Percentiles rank a stretch among this genome's conserved stretches.
Conservation (phyloP, 2,329 filamentous ascomycete species). For the Phoma sp. region DNA sequence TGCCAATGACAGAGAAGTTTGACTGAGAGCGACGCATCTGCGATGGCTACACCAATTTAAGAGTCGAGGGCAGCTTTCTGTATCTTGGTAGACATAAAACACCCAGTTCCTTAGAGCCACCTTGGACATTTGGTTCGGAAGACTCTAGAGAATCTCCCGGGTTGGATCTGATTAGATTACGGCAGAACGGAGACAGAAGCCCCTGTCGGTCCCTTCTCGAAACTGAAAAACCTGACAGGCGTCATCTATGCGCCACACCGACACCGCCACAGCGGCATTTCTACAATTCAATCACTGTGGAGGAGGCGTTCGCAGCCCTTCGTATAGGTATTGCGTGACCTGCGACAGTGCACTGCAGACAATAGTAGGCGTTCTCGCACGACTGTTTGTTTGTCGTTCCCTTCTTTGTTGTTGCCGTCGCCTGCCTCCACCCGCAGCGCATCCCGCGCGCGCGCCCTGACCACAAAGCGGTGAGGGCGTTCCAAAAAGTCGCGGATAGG, state of each 20-base stretch:
- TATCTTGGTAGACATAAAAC: neutral
- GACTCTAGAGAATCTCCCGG: neutral
- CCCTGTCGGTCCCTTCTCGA: slow-evolving; percentile 1
- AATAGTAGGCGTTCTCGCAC: slow-evolving; percentile 1
- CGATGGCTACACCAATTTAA: too few species aligned
- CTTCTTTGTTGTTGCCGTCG: slow-evolving; percentile 6
- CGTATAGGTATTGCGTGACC: neutral
- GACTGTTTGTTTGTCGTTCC: too few species aligned
- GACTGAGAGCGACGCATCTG: neutral
- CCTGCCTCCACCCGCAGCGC: slow-evolving; percentile 1
- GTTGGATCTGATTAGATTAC: neutral
- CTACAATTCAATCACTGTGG: neutral
- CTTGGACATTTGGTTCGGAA: neutral
- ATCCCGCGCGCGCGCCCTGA: slow-evolving; percentile 17
- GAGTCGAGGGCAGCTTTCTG: too few species aligned
- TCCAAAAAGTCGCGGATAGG: slow-evolving; percentile 17
- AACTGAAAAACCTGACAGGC: neutral
- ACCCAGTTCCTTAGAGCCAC: neutral
- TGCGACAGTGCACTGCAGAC: neutral
- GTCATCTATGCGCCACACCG: neutral
- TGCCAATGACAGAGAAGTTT: slow-evolving; percentile 59
- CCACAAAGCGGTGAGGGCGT: slow-evolving; percentile 18
- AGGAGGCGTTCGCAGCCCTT: neutral
- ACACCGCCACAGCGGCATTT: slow-evolving; percentile 2
- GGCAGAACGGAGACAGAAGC: neutral